These are phyloP conservation scores for Fragaria iinumae DNA, from an alignment of 306 rosid species.

Conservation along the genomic window DNA sequence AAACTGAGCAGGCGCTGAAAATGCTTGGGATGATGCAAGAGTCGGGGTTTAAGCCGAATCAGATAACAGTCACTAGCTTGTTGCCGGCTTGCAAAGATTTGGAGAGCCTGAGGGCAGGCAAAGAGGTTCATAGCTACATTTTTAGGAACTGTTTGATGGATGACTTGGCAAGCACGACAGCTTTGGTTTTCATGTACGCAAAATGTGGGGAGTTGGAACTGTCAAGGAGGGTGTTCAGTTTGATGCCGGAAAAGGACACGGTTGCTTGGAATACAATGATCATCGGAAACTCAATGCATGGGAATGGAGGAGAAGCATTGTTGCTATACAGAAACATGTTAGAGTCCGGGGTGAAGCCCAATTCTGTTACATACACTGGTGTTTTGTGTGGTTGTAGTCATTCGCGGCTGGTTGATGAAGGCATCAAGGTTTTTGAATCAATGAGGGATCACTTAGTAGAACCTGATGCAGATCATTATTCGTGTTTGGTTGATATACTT, in stretches of 20 bases:
- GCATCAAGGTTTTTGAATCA: constrained; percentile 39
- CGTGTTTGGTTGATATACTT: constrained; percentile 50
- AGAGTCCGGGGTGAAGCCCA: constrained; percentile 41
- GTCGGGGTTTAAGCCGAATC: constrained; percentile 49
- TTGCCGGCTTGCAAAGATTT: constrained; percentile 52
- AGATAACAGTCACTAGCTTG: constrained; percentile 42
- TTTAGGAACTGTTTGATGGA: constrained; percentile 38
- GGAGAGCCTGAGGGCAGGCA: constrained; percentile 53
- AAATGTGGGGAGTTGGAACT: constrained; percentile 59
- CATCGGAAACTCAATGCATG: constrained; percentile 54
- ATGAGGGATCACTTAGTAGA: constrained; percentile 47
- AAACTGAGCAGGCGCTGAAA: constrained; percentile 36
- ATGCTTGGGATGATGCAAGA: constrained; percentile 54
- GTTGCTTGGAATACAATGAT: constrained; percentile 64
- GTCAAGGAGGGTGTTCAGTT: constrained; percentile 3
- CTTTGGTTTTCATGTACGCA: constrained; percentile 45
- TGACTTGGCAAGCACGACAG: constrained; percentile 39
- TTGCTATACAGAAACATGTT: constrained; percentile 42
- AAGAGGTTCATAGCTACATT: constrained; percentile 51
- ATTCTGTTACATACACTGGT: constrained; percentile 49
- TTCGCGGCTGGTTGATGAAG: constrained; percentile 49
- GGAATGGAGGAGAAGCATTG: constrained; percentile 48
- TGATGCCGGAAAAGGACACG: constrained; percentile 35
- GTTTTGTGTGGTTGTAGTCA: constrained; percentile 62
- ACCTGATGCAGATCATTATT: constrained; percentile 49